phyloP scores from a whole-genome alignment of 2,329 filamentous ascomycete species.

The Neofusicoccum sp. region DNA sequence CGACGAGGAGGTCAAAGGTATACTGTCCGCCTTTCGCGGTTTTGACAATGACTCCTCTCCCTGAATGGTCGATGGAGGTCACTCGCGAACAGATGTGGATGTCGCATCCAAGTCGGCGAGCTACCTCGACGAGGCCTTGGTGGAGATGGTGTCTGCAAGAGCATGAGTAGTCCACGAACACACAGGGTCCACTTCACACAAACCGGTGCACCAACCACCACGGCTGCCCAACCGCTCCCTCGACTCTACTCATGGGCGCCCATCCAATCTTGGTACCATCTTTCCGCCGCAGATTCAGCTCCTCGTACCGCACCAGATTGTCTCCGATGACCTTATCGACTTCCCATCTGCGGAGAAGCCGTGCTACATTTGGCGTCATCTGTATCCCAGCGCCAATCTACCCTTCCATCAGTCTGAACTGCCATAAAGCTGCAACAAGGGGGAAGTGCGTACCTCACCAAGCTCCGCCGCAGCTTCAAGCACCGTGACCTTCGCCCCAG shows the following conservation, averaged over 20 bases:
- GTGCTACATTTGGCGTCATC: conserved; percentile 43
- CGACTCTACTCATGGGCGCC: conserved; percentile 35
- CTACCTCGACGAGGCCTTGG: conserved; percentile 42
- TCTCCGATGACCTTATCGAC: conserved; percentile 42
- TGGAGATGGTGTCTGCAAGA: conserved; percentile 44
- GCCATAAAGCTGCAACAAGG: not conserved
- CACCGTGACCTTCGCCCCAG: conserved; percentile 37
- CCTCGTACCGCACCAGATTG: conserved; percentile 41
- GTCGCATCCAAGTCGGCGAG: conserved; percentile 37
- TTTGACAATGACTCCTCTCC: conserved; percentile 28
- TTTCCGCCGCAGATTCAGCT: conserved; percentile 41
- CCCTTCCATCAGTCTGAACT: not conserved
- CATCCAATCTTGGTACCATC: conserved; percentile 41
- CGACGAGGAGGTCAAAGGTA: conserved; percentile 39
- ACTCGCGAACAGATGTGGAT: conserved; percentile 42
- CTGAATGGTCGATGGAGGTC: conserved; percentile 28
- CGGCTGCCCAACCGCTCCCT: conserved; percentile 33
- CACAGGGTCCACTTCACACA: not conserved
- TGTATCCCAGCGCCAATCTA: conserved; percentile 37
- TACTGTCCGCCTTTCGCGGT: conserved; percentile 31
- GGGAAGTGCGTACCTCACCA: conserved; percentile 35
- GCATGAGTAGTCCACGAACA: not conserved
- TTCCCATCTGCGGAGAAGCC: conserved; percentile 41
- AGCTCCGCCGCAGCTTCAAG: conserved; percentile 41
- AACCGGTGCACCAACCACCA: conserved; percentile 48